A percentile compares a stretch with the other conserved stretches of the same genome.
These are phyloP conservation scores for Colletotrichum filicis DNA, from an alignment of 2,329 filamentous ascomycete genomes.

Conservation along the genomic window DNA sequence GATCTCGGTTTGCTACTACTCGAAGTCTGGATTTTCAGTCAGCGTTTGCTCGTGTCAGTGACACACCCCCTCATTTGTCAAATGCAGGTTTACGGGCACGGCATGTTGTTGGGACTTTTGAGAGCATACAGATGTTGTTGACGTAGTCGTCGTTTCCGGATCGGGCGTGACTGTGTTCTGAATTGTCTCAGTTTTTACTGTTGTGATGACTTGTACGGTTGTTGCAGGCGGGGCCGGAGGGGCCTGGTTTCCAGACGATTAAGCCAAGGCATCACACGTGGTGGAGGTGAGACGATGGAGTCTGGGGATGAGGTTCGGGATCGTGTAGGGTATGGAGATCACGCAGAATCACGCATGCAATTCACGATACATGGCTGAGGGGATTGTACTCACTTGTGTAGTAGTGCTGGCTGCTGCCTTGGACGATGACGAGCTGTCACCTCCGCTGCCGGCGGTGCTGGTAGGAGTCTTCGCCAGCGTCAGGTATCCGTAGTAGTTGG, in stretches of 20 bases:
- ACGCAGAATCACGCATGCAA: slow-evolving; percentile 31
- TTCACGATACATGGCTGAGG: slow-evolving; percentile 9
- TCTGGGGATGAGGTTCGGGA: not conserved
- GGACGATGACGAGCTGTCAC: slow-evolving; percentile 34
- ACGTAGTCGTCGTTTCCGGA: slow-evolving; percentile 37
- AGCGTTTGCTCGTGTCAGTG: not conserved
- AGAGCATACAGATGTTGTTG: slow-evolving; percentile 31
- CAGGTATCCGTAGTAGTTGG: slow-evolving; percentile 72
- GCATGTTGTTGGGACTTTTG: slow-evolving; percentile 22
- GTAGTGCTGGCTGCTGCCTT: slow-evolving; percentile 36
- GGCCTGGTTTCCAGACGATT: slow-evolving; percentile 40
- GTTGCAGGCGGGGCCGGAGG: slow-evolving; percentile 39
- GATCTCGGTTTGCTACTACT: slow-evolving; percentile 16
- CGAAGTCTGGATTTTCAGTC: slow-evolving; percentile 1
- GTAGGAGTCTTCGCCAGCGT: slow-evolving; percentile 62
- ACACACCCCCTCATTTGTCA: slow-evolving; percentile 13
- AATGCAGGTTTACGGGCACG: slow-evolving; percentile 8
- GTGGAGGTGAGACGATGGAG: slow-evolving; percentile 3
- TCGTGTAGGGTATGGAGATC: slow-evolving; percentile 10
- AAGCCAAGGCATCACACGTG: slow-evolving; percentile 33
- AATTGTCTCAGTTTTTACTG: slow-evolving; percentile 44
- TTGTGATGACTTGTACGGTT: slow-evolving; percentile 35
- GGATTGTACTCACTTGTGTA: slow-evolving; percentile 36
- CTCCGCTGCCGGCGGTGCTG: slow-evolving; percentile 57
- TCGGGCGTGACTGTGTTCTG: slow-evolving; percentile 48